Percentiles rank a stretch among this genome's conserved stretches.
These are phyloP conservation scores for Metarhizium robertsii DNA, from an alignment of 2,329 filamentous ascomycete species.

Conservation along the genomic window DNA sequence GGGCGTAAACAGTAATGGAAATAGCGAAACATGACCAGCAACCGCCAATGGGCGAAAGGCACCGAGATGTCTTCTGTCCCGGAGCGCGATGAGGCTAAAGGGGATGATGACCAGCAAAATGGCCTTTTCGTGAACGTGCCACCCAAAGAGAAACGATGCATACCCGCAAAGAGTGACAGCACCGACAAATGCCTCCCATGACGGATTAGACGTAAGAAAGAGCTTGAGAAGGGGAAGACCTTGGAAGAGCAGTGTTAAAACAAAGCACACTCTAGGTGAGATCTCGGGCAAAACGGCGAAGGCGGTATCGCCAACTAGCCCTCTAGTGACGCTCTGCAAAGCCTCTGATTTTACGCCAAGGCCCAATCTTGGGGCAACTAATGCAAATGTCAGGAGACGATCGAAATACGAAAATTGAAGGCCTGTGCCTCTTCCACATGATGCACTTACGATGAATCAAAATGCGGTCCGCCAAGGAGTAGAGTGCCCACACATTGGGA, in stretches of 20 bases:
- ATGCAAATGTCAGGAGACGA: not conserved
- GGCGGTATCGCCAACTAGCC: conserved; percentile 83
- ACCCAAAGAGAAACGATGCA: conserved; percentile 93
- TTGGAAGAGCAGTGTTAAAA: conserved; percentile 76
- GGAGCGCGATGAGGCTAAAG: conserved; percentile 84
- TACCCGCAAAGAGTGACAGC: conserved; percentile 90
- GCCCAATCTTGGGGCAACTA: conserved; percentile 74
- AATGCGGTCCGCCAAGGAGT: conserved; percentile 80
- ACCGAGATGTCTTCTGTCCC: conserved; percentile 80
- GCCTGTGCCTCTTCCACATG: not conserved
- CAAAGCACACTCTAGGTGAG: conserved; percentile 69
- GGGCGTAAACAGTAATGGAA: conserved; percentile 85
- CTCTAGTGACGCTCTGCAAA: conserved; percentile 80
- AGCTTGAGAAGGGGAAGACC: conserved; percentile 71
- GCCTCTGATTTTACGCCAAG: conserved; percentile 65
- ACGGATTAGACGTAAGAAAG: conserved; percentile 52
- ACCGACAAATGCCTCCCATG: conserved; percentile 83
- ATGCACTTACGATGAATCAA: conserved; percentile 65
- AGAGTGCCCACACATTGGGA: conserved; percentile 93
- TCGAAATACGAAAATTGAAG: not conserved
- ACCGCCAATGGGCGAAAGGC: conserved; percentile 90
- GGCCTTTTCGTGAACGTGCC: conserved; percentile 98
- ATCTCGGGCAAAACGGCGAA: conserved; percentile 91
- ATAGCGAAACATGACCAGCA: conserved; percentile 88
- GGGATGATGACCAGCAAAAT: conserved; percentile 90